Evolutionary conservation across 1,284 basidiomycete species (phyloP), one percentile per base, ranked within the genome.

Genomic region (Boletus mariae): DNA sequence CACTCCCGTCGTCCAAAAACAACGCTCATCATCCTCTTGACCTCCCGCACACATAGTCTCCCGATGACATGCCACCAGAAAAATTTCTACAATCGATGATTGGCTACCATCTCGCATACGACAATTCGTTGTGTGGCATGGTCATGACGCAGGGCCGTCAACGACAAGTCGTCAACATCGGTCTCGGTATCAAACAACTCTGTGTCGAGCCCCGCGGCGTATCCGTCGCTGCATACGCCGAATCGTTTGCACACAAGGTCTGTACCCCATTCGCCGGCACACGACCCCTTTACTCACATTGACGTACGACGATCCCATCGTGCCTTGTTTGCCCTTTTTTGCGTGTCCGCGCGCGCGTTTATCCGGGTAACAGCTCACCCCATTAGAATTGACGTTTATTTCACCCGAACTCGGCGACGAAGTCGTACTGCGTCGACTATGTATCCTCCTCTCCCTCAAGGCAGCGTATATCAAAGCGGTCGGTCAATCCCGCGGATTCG

Each of bases 391-490:
- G 46, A 71, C 73, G 35, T 79, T 80, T 60, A 73, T 88, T 56
- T 66, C 71, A 0, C 73, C 73, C 47, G 77, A 76, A 20, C 72
- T 77, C 31, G 71, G 75, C 1, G 84, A 88, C 57, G 83, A 86
- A 25, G 73, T 82, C 52, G 76, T 83, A 29, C 77, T 91, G 40
- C 84, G 87, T 13, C 80, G 90, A 0, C 73, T 91, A 2, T 87
- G 80, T 66, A 85, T 89, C 63, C 72, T 89, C 41, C 80, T 91
- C 43, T 80, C 87, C 2, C 75, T 91, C 61, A 92, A 92, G 62
- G 76, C 85, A 38, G 81, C 89, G 4, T 90, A 91, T 68, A 84
- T 89, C 67, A 84, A 84, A 60, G 89, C 89, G 1, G 85, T 91
- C 57, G 89, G 87, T 2, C 88, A 90, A 57, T 83, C 85, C 4